phyloP scores from a whole-genome alignment of 2,329 filamentous ascomycete genomes.

The Talaromyces pinophilus region DNA sequence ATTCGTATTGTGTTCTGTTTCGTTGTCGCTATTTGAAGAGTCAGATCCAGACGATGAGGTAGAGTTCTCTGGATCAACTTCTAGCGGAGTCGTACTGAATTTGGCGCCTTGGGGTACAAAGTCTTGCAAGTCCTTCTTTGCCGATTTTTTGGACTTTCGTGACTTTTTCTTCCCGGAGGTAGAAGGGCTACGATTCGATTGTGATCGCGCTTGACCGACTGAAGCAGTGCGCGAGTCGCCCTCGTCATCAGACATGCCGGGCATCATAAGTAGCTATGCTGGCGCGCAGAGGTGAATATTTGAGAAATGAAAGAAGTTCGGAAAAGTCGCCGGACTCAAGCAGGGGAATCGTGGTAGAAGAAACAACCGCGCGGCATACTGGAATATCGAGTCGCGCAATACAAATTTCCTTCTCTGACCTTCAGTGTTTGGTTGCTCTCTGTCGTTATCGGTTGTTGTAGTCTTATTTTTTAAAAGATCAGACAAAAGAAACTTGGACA shows the following conservation, averaged over 20 bases:
- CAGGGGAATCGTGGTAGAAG: neutral
- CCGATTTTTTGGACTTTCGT: slow-evolving; percentile 29
- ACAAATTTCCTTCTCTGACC: no score
- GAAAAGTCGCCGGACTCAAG: neutral
- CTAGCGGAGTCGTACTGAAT: slow-evolving; percentile 38
- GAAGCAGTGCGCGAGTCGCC: slow-evolving; percentile 51
- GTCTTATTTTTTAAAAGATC: neutral
- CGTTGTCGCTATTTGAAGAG: slow-evolving; percentile 24
- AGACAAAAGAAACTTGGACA: neutral
- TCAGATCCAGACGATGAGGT: slow-evolving; percentile 37
- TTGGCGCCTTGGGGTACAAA: slow-evolving; percentile 41
- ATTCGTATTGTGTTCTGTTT: slow-evolving; percentile 24
- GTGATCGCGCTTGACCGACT: slow-evolving; percentile 43
- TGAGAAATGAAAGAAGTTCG: no score
- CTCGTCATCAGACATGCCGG: slow-evolving; percentile 34
- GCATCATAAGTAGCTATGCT: neutral
- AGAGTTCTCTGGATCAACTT: slow-evolving; percentile 34
- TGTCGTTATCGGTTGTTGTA: neutral
- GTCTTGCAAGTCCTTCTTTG: slow-evolving; percentile 34
- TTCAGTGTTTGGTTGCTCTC: no score
- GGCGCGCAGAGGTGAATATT: neutral
- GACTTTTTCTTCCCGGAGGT: slow-evolving; percentile 34
- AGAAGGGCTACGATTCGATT: slow-evolving; percentile 28
- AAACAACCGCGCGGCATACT: neutral
- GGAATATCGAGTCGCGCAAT: neutral